Base-by-base conservation (phyloP, 768 basidiomycete species). In the Boletus sp. region DNA sequence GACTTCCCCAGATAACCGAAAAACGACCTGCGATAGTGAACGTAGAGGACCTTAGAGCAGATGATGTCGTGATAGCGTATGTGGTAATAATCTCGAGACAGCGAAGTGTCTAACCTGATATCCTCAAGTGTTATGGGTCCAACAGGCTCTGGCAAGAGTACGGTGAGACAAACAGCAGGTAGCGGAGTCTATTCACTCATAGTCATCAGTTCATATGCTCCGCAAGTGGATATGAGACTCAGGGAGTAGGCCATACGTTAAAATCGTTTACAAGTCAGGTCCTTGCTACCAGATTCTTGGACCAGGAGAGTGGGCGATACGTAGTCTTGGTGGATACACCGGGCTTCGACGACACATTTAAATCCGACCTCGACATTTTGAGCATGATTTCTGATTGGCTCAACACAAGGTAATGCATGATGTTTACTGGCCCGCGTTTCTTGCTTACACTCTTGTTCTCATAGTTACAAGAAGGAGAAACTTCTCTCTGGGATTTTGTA, bases 401-500 rank as follows among this genome's bases (percentile, higher is more conserved):
- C 17, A 50, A 32, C 8, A 39, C 45, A n/a, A 59, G 54, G 55
- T 55, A 56, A 44, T 7, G 3, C 8, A 10, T 14, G 5, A 41
- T 42, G 15, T n/a, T 25, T 23, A 8, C 1, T 32, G n/a, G 9
- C 3, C 17, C 6, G 5, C 19, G 1, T 21, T 21, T 45, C 25
- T 62, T 29, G 32, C 27, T 17, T 11, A 23, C 32, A 17, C 17
- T 15, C 1, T 25, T 25, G 15, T 14, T 13, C 21, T 14, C 10
- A 17, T 19, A 65, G 60, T 17, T 54, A 59, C 27, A 37, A 34
- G 13, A 43, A 40, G 14, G 23, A 25, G 23, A 59, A 54, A 9
- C 39, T 54, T n/a, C 64, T 77, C 1, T 58, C 69, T 9, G 74
- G 69, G 2, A 66, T 77, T 29, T n/a, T 77, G 19, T 77, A 75